Base-by-base conservation (phyloP, 2,329 filamentous ascomycete species). In the Claviceps capensis region DNA sequence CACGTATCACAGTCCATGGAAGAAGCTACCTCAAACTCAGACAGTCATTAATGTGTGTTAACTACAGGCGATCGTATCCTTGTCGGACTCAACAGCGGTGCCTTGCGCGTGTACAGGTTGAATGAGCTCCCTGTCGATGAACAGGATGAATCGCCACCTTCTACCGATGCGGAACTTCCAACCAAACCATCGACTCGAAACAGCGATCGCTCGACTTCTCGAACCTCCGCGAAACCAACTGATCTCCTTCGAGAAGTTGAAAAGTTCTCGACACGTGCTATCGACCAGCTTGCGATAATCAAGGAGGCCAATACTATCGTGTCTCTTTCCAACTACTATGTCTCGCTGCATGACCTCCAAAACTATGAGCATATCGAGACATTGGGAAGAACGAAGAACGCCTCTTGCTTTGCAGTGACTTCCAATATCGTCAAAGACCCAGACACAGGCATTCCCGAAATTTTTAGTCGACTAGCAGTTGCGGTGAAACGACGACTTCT, bases 371-470 rank as follows among this genome's bases (percentile, higher is more conserved):
- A 90, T 53, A 80, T 91, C 62, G 86, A 95, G 66, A 85, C 77
- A 1, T 74, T 98, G 44, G 72, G 81, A 49, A 84, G 85, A 64
- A 95, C 90, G 13, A 93, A 87, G 69, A 93, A 93, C 59, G 91
- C 93, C 14, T 84, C 83, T 2, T 83, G 84, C 44, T 97, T 98
- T 67, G 89, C 91, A 1, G 88, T 95, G 44, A 96, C 90, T 2
- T 95, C 88, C 56, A 95, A 97, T 67, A 94, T 97, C 52, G 85
- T 95, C 59, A 91, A 93, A 65, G 93, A 98, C 66, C 72, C 82
- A 5, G 80, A 81, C 48, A 95, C 88, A 0, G 86, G 86, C 23
- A 90, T 98, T 48, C 90, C 89, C 1, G 88, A 91, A 59, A 94
- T 98, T 52, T 90, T 97, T 57, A 95, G 88, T 52, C 78, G 89